Base-by-base conservation (phyloP, 2,329 filamentous ascomycete genomes). In the Uncinocarpus reesii region DNA sequence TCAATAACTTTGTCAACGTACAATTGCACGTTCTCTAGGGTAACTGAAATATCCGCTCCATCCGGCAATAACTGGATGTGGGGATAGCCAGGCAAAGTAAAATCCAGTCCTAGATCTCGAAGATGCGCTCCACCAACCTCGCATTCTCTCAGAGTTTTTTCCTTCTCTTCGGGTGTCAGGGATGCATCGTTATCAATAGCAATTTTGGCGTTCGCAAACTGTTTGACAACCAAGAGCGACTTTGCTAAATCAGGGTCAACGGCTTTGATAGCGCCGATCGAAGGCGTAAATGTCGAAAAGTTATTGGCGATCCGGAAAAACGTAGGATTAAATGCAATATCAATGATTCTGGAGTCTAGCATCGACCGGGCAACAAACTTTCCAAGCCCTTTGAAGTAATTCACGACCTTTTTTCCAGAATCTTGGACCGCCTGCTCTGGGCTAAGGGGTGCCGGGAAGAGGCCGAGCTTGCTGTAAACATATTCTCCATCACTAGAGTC, bases 301-400 rank as follows among this genome's bases (percentile, higher is more conserved):
- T 74, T 78, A 57, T 93, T 85, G 13, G 86, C 86, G 55, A 95
- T 85, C 50, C 90, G 86, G 80, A 98, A 98, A 71, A 98, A 95
- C 4, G 88, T 94, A 1, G 92, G 86, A 62, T 95, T 98, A 69
- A 98, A 92, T 48, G 90, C 92, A 56, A 98, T 81, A 60, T 98
- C 92, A 57, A 98, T 95, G 62, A 98, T 96, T 47, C 92, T 80
- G 1, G 90, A 95, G 64, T 98, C 92, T 46, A 98, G 83, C 92
- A 98, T 96, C 0, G 92, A 95, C 43, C 92, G 81, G 24, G 93
- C 92, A 41, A 96, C 89, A 64, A 98, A 98, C 62, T 95, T 96
- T 57, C 92, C 92, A 18, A 98, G 81, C 61, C 90, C 84, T 65
- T 84, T 93, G 72, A 95, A 98, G 15, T 95, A 71, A 57, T 92